Evolutionary conservation across 129 eudicot species (phyloP), one percentile per base, ranked within the genome.

Genomic region (Tagetes patula): DNA sequence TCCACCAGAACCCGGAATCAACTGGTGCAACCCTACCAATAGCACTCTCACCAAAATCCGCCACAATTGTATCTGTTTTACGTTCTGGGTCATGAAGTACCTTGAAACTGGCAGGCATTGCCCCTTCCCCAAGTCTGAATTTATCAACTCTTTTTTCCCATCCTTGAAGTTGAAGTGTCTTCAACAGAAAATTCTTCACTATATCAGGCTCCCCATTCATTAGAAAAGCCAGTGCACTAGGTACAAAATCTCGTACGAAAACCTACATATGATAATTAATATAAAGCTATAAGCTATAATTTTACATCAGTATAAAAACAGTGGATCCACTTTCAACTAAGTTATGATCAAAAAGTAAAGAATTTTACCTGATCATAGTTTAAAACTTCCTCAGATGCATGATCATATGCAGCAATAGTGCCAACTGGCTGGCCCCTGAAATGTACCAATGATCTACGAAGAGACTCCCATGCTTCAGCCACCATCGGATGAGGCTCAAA

Each of bases 1-100:
- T 94, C 99, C 99, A 94, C 99, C 99, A 94, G 84, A 94, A 94
- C 7, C 99, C 99, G 14, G 99, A 94, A 70, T 94, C 99, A 76
- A 94, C 96, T 5, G 99, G 99, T 31, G 99, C 99, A 38, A 94
- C 99, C 80, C 99, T 83, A 74, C 99, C 99, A 36, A 94, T 94
- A 50, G 99, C 99, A 70, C 97, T 94, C 81, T 90, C 99, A 70
- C 99, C 99, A 71, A 90, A 94, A 85, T 94, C 99, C 1, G 99
- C 99, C 8, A 94, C 84, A 63, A 94, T 83, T 13, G 93, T 90
- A 76, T 94, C 99, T 8, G 96, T 88, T 69, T 94, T 94, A 14
- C 99, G 88, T 72, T 70, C 88, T 14, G 99, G 91, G 47, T 94
- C 91, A 78, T 94, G 99, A 62, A 90, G 97, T 67, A 94, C 99